Evolutionary conservation across 768 basidiomycete species (phyloP), one percentile per base, ranked within the genome.

Genomic region (Auricularia sp.): DNA sequence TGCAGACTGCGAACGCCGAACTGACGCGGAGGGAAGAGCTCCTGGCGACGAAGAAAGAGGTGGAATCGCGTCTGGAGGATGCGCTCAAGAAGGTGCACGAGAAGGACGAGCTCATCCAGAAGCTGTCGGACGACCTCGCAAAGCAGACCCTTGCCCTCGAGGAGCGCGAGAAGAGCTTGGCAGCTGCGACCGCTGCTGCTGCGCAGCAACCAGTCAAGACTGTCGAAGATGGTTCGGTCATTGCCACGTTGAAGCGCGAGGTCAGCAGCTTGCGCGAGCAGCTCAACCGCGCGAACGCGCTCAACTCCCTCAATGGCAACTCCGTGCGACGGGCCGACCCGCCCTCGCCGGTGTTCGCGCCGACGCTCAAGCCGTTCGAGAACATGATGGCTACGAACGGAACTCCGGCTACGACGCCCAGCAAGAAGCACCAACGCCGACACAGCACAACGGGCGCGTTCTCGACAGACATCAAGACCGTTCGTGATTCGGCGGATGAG

Each of bases 251-350:
- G 70, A 94, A 96, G 75, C 90, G 85, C 69, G 97, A 99, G 79
- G 88, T 99, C 69, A 87, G 88, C 75, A 88, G 79, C 70, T 82
- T 98, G 36, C 91, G 93, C 65, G 97, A 99, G 72, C 96, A 98
- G 72, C 85, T 98, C 68, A 95, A 95, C 70, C 86, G 96, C 36
- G 87, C 93, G n/a, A 93, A 95, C 71, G 93, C 97, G 8, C 83
- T 97, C 69, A 92, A 93, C 69, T 82, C 85, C 16, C 82, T 97
- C 61, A 94, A 92, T 11, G 85, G 87, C 68, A 85, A 88, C 36
- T 74, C 83, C 53, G 21, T 16, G 6, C 56, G 56, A 4, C 86
- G 87, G 43, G 79, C 77, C 18, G 87, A 91, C 18, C 85, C 86
- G 23, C 90, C 90, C 3, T 93, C 92, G 2, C 93, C 94, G 0